Conservation (phyloP, 2,329 filamentous ascomycete species). For the Fusarium haematococcum region DNA sequence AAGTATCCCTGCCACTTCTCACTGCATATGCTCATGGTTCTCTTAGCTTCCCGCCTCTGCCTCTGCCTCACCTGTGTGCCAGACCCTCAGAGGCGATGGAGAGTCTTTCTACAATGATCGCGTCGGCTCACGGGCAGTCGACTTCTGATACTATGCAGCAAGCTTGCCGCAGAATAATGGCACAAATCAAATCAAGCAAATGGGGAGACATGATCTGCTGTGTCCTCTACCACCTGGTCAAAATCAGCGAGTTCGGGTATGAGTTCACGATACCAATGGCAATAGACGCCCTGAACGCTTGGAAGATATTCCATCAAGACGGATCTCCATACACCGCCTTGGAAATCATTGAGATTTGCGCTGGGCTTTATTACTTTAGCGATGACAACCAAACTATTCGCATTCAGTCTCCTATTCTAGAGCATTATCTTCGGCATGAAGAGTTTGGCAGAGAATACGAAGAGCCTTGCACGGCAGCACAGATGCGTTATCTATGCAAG, state of each 20-base stretch:
- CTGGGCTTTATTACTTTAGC: neutral
- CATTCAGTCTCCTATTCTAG: neutral
- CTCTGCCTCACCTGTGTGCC: neutral
- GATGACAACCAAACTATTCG: neutral
- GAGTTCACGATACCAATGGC: neutral
- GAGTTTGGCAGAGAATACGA: neutral
- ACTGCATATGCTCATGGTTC: neutral
- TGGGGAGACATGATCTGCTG: neutral
- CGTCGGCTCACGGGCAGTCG: neutral
- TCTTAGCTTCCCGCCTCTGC: neutral
- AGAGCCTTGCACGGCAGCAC: neutral
- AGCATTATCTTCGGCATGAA: neutral
- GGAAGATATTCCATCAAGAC: neutral
- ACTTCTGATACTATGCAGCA: neutral
- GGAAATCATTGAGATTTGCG: neutral
- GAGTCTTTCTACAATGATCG: neutral
- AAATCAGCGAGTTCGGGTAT: neutral
- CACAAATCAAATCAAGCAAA: neutral
- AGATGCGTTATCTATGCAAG: neutral
- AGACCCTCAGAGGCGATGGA: neutral
- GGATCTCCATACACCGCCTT: neutral
- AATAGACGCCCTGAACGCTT: neutral
- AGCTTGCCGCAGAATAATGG: neutral
- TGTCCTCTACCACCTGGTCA: neutral
- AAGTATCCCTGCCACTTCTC: neutral